phyloP scores from a whole-genome alignment of 2,329 filamentous ascomycete genomes.

The Pseudogymnoascus verrucosus region DNA sequence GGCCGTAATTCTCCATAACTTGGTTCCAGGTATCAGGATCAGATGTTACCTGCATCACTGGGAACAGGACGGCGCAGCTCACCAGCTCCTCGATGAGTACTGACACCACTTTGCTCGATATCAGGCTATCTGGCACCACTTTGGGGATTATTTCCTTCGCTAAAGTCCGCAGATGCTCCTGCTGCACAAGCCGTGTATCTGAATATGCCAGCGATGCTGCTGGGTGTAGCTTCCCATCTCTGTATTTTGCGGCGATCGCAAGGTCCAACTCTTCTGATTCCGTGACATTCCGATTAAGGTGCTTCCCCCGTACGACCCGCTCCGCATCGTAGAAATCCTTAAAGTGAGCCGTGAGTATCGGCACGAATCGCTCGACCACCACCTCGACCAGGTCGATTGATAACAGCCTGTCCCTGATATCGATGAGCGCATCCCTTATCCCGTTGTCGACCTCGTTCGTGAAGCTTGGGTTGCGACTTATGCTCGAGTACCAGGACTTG shows the following conservation, averaged over 20 bases:
- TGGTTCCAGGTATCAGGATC: conserved; percentile 99
- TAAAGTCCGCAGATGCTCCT: conserved; percentile 78
- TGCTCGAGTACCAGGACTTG: conserved; percentile 77
- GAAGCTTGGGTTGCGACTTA: conserved; percentile 74
- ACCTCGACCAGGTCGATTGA: conserved; percentile 78
- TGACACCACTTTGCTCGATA: conserved; percentile 72
- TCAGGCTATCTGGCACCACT: conserved; percentile 64
- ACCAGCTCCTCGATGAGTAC: conserved; percentile 82
- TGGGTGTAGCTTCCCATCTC: conserved; percentile 77
- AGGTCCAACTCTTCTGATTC: conserved; percentile 94
- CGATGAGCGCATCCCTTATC: conserved; percentile 63
- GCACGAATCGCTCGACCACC: conserved; percentile 72
- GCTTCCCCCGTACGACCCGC: conserved; percentile 73
- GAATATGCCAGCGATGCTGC: conserved; percentile 77
- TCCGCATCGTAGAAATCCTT: conserved; percentile 89
- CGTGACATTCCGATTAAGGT: conserved; percentile 81
- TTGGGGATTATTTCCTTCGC: conserved; percentile 63
- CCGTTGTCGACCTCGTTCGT: conserved; percentile 77
- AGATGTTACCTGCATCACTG: conserved; percentile 68
- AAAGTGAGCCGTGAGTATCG: conserved; percentile 80
- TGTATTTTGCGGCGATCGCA: conserved; percentile 91
- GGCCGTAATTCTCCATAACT: conserved; percentile 80
- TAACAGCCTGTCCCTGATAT: conserved; percentile 63
- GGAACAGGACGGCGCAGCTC: conserved; percentile 82
- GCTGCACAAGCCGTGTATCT: conserved; percentile 76